A percentile compares a stretch with the other conserved stretches of the same genome.
Conservation (phyloP, 371 early-diverging fungal genomes). For the Apophysomyces ossiformis region DNA sequence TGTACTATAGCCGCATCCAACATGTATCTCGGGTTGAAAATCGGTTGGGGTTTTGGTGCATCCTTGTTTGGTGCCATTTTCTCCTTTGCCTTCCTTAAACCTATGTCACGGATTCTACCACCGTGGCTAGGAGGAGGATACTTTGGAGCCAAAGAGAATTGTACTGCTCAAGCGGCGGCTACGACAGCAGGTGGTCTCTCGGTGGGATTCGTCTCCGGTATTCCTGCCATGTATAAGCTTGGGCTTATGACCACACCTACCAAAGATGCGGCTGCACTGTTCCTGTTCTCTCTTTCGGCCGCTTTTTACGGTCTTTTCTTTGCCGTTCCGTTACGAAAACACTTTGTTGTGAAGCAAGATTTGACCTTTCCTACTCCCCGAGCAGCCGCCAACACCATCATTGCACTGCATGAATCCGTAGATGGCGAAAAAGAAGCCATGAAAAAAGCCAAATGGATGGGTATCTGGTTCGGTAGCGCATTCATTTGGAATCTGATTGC, state of each 20-base stretch:
- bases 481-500: slow-evolving; percentile 49
- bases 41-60: slow-evolving; percentile 77
- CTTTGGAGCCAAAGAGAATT: slow-evolving; percentile 74
- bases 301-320: slow-evolving; percentile 78
- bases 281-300: slow-evolving; percentile 58
- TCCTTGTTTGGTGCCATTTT: slow-evolving; percentile 74
- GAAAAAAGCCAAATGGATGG: slow-evolving; percentile 53
- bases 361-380: slow-evolving; percentile 73
- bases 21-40: slow-evolving; percentile 74
- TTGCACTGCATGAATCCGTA: slow-evolving; percentile 58
- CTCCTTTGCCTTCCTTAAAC: slow-evolving; percentile 69
- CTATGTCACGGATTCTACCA: slow-evolving; percentile 52
- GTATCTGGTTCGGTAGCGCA: slow-evolving; percentile 49
- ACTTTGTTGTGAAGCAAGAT: slow-evolving; percentile 73
- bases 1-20: slow-evolving; percentile 67
- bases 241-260: slow-evolving; percentile 55
- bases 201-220: slow-evolving; percentile 66
- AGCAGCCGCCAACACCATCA: slow-evolving; percentile 72
- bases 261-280: slow-evolving; percentile 53
- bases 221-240: slow-evolving; percentile 74
- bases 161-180: slow-evolving; percentile 71
- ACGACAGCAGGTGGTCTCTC: slow-evolving; percentile 72
- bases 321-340: slow-evolving; percentile 71
- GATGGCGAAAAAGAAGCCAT: slow-evolving; percentile 47
- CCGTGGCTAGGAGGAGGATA: slow-evolving; percentile 57